phyloP scores from a whole-genome alignment of 305 asterid genomes.

The Striga hermonthica region DNA sequence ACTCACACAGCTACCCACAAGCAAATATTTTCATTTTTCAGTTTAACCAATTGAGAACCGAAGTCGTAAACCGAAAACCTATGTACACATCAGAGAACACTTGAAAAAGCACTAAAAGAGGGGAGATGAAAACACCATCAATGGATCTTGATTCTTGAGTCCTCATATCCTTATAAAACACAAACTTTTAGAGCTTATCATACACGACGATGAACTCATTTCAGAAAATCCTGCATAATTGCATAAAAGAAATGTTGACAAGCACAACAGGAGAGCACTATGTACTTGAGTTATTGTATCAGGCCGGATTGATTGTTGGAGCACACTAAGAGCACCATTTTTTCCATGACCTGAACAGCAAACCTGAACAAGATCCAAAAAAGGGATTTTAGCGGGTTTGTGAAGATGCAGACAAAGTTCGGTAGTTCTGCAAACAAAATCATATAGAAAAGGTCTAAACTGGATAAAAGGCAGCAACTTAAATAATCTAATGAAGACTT shows the following conservation, averaged over 20 bases:
- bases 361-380: conserved; percentile 55
- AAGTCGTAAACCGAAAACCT: not conserved
- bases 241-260: conserved; percentile 13
- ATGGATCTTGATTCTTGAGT: conserved; percentile 12
- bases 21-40: no score
- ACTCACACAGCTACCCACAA: not conserved
- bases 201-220: conserved; percentile 20
- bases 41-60: no score
- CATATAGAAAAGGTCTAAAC: conserved; percentile 1
- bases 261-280: conserved; percentile 27
- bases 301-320: conserved; percentile 92
- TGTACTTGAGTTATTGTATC: conserved; percentile 88
- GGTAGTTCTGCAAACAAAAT: conserved; percentile 20
- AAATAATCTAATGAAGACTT: conserved; percentile 5
- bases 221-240: conserved; percentile 24
- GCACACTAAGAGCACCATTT: conserved; percentile 89
- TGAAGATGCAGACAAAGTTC: conserved; percentile 26
- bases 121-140: not conserved
- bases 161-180: conserved; percentile 18
- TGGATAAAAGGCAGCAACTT: conserved; percentile 19
- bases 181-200: conserved; percentile 7
- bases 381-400: conserved; percentile 15
- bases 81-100: not conserved
- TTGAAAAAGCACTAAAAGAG: not conserved
- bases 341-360: conserved; percentile 99